Evolutionary conservation across 2,329 filamentous ascomycete genomes (phyloP), one percentile per base, ranked within the genome.

Genomic region (Aspergillus chevalieri): DNA sequence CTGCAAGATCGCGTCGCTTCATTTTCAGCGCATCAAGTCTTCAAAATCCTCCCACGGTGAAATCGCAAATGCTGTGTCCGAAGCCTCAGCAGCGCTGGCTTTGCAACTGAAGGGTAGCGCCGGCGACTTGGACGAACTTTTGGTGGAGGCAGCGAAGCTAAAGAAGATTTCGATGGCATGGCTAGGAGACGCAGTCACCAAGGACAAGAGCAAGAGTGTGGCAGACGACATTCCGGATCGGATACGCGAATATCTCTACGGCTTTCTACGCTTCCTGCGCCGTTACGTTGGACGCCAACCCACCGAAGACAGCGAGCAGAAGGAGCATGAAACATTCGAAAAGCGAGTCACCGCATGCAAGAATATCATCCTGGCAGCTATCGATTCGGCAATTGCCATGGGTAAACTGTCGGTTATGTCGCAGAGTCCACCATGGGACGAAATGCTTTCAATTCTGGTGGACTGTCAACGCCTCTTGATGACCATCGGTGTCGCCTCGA

Each of bases 41-140:
- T 64, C 60, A 0, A 59, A 59, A 17, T 55, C 57, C 12, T 28
- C 57, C 6, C 48, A 54, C 22, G 44, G 50, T 8, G 51, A 54
- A 19, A 52, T 63, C 1, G 52, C 62, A 3, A 52, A 57, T 17
- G 63, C 63, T 9, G 56, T 70, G 5, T 54, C 58, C 19, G 64
- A 70, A 46, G 70, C 69, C 2, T 66, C 65, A 3, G 52, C 56
- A 22, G 58, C 64, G 9, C 52, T 75, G 30, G 65, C 62, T 14
- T 55, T 68, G 26, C 64, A 67, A 22, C 50, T 73, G 8, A 68
- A 67, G 51, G 73, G 72, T 3, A 73, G 62, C 24, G 50, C 64
- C 8, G 59, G 55, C 38, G 72, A 74, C 30, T 52, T 75, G n/a
- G 73, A 75, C 50, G 71, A 74, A 30, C 57, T 75, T 4, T 56